Evolutionary conservation across 2,329 filamentous ascomycete species (phyloP).

Genomic region (Venturia effusa): DNA sequence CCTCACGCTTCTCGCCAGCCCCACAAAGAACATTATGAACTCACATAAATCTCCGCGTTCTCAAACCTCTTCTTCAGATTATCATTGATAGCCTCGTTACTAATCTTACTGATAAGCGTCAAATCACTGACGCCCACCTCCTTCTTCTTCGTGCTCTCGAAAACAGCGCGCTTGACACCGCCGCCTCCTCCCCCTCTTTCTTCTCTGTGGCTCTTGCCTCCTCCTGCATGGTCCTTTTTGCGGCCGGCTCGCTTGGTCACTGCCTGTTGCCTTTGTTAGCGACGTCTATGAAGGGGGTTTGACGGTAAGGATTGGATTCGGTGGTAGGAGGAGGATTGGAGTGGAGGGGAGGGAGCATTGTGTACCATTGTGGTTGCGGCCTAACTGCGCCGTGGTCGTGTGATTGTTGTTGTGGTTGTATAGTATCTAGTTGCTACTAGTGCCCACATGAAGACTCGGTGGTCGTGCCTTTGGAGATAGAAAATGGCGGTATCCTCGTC

Average conservation of each 20-base stretch:
- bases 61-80: slow-evolving; percentile 98
- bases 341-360: not conserved
- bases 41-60: slow-evolving; percentile 86
- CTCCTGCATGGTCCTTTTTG: slow-evolving; percentile 36
- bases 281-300: too few species aligned
- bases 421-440: not conserved
- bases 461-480: not conserved
- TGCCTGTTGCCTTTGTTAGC: slow-evolving; percentile 27
- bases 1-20: too few species aligned
- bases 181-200: slow-evolving; percentile 41
- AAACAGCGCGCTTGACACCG: slow-evolving; percentile 89
- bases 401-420: not conserved
- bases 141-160: slow-evolving; percentile 96
- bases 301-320: too few species aligned
- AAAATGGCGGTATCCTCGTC: not conserved
- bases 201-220: slow-evolving; percentile 26
- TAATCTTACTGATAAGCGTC: slow-evolving; percentile 95
- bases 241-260: slow-evolving; percentile 48
- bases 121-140: slow-evolving; percentile 97
- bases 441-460: not conserved
- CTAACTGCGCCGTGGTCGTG: not conserved
- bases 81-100: slow-evolving; percentile 98
- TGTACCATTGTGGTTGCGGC: not conserved
- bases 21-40: slow-evolving; percentile 17
- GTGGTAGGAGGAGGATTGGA: not conserved